phyloP scores from a whole-genome alignment of 1,284 basidiomycete species.

The Malassezia japonica region DNA sequence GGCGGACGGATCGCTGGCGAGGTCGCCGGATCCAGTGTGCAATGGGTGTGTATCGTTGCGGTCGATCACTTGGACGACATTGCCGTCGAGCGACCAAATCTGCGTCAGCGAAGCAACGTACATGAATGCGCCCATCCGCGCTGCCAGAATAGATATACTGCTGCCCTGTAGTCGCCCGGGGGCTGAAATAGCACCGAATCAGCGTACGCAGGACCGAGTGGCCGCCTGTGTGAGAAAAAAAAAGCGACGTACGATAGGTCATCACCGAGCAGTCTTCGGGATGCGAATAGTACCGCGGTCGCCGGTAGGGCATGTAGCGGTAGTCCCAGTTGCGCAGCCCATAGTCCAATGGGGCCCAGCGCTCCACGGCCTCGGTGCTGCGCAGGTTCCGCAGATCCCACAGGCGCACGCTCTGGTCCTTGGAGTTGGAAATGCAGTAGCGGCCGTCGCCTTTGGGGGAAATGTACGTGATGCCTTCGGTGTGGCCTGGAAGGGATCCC shows the following conservation, averaged over 20 bases:
- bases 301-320: constrained; percentile 53
- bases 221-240: constrained; percentile 50
- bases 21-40: constrained; percentile 37
- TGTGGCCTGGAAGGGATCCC: constrained; percentile 85
- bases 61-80: constrained; percentile 71
- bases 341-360: constrained; percentile 54
- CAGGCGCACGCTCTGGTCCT: constrained; percentile 81
- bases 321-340: constrained; percentile 69
- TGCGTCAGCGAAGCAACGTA: constrained; percentile 49
- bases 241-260: constrained; percentile 57
- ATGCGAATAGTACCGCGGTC: constrained; percentile 55
- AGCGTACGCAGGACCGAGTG: constrained; percentile 85
- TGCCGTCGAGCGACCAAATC: constrained; percentile 91
- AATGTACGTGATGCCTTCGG: constrained; percentile 56
- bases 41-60: constrained; percentile 67
- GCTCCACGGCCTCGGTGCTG: constrained; percentile 60
- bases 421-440: constrained; percentile 92
- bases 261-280: constrained; percentile 88
- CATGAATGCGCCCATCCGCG: constrained; percentile 57
- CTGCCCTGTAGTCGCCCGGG: constrained; percentile 76
- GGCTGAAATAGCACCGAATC: constrained; percentile 91
- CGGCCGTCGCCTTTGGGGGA: constrained; percentile 65
- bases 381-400: constrained; percentile 95
- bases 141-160: constrained; percentile 90
- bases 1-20: constrained; percentile 29